These are phyloP conservation scores for Annulohypoxylon stygium DNA, from an alignment of 495 filamentous ascomycete species.

Conservation along the genomic window DNA sequence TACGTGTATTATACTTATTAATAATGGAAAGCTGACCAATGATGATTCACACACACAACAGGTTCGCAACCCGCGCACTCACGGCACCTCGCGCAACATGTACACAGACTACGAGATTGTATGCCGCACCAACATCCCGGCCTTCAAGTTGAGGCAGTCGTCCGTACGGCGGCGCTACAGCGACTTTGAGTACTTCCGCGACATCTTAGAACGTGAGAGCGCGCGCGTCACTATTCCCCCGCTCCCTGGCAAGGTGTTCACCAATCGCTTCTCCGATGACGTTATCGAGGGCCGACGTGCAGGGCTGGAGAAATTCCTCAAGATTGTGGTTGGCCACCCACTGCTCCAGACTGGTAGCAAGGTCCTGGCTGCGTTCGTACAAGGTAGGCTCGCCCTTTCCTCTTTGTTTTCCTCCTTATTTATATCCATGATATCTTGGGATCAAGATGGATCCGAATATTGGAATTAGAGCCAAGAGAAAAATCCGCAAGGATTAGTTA, in stretches of 20 bases:
- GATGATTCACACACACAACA: slow-evolving; percentile 51
- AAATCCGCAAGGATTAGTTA: neutral
- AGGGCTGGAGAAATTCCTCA: slow-evolving; percentile 93
- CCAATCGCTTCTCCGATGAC: slow-evolving; percentile 97
- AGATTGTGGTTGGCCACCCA: slow-evolving; percentile 97
- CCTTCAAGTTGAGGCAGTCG: slow-evolving; percentile 89
- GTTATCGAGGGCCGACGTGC: slow-evolving; percentile 96
- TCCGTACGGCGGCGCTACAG: slow-evolving; percentile 92
- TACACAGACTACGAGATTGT: slow-evolving; percentile 99
- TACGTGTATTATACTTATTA: slow-evolving; percentile 16
- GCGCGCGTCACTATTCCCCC: slow-evolving; percentile 96
- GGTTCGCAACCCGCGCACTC: slow-evolving; percentile 96
- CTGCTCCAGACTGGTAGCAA: slow-evolving; percentile 97
- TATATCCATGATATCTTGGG: neutral
- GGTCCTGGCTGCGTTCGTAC: slow-evolving; percentile 94
- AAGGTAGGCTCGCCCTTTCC: slow-evolving; percentile 72
- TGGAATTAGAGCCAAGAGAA: neutral
- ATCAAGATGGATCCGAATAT: slow-evolving; percentile 33
- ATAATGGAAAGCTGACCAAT: slow-evolving; percentile 17
- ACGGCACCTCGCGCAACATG: slow-evolving; percentile 93
- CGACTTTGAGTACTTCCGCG: slow-evolving; percentile 98
- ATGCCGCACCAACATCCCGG: slow-evolving; percentile 97
- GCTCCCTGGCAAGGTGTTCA: slow-evolving; percentile 96
- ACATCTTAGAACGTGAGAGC: slow-evolving; percentile 95
- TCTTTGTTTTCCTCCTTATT: neutral